Conservation (phyloP, 306 rosid genomes). For the Hippophae gyantsensis region DNA sequence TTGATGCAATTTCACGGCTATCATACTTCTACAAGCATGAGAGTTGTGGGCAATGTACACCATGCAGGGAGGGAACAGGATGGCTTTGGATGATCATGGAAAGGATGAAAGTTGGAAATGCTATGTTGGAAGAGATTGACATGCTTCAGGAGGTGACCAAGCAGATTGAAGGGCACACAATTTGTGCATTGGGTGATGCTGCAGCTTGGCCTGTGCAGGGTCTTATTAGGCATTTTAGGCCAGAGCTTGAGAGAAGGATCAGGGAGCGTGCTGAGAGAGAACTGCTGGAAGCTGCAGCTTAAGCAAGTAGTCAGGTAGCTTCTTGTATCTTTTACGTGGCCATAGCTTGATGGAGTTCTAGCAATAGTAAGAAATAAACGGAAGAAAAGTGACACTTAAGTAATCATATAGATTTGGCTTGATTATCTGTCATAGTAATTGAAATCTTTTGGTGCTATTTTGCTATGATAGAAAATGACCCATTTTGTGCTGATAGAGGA, state of each 20-base stretch:
- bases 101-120: slow-evolving; percentile 93
- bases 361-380: slow-evolving; percentile 2
- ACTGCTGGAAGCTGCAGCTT: slow-evolving; percentile 78
- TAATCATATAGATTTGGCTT: slow-evolving; percentile 13
- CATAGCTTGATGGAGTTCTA: slow-evolving; percentile 4
- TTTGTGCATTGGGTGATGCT: slow-evolving; percentile 96
- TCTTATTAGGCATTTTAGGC: slow-evolving; percentile 94
- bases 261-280: slow-evolving; percentile 81
- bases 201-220: slow-evolving; percentile 99
- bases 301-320: slow-evolving; percentile 39
- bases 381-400: neutral
- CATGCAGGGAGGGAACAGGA: slow-evolving; percentile 99
- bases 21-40: slow-evolving; percentile 99
- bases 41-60: slow-evolving; percentile 99
- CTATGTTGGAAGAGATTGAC: slow-evolving; percentile 93
- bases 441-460: neutral
- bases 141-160: slow-evolving; percentile 98
- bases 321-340: slow-evolving; percentile 15
- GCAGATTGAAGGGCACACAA: slow-evolving; percentile 98
- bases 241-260: slow-evolving; percentile 96
- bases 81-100: slow-evolving; percentile 99
- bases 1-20: slow-evolving; percentile 96
- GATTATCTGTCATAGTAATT: neutral
- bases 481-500: no score
- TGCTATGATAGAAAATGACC: neutral